Evolutionary conservation across 306 rosid species (phyloP).

Genomic region (Purshia tridentata): DNA sequence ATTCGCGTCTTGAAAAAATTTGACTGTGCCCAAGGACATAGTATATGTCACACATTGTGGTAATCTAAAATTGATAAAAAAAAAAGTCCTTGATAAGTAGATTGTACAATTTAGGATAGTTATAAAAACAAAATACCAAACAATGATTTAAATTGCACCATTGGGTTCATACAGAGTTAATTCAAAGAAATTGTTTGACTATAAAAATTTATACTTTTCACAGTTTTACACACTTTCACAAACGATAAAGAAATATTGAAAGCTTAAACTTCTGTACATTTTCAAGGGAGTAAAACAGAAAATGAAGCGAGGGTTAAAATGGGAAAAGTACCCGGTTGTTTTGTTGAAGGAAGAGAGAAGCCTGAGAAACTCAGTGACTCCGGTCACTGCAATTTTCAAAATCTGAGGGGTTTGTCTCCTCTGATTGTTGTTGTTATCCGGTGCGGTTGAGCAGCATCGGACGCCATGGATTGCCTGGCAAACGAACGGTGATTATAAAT

Average conservation of each 20-base stretch:
- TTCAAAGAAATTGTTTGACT: too few relatives aligned
- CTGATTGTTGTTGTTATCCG: slow-evolving; percentile 16
- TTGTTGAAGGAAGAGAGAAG: slow-evolving; percentile 48
- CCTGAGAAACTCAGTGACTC: slow-evolving; percentile 69
- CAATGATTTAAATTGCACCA: too few relatives aligned
- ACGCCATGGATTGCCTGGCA: slow-evolving; percentile 22
- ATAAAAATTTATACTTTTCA: too few relatives aligned
- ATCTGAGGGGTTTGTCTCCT: slow-evolving; percentile 46
- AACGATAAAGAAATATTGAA: neutral
- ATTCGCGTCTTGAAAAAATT: neutral
- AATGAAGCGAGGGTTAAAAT: neutral
- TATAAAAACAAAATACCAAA: too few relatives aligned
- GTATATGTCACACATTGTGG: neutral
- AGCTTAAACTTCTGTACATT: neutral
- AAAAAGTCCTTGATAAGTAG: neutral
- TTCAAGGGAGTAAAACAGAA: neutral
- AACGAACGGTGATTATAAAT: slow-evolving; percentile 6
- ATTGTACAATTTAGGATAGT: neutral
- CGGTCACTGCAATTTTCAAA: slow-evolving; percentile 63
- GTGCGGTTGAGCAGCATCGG: slow-evolving; percentile 35
- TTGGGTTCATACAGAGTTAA: too few relatives aligned
- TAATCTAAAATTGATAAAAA: neutral
- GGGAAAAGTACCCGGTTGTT: slow-evolving; percentile 36
- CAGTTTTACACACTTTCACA: neutral
- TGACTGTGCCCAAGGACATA: too few relatives aligned